Evolutionary conservation across 257 asterid genomes (phyloP), one percentile per base, ranked within the genome.

Genomic region (Nemophila menziesii): DNA sequence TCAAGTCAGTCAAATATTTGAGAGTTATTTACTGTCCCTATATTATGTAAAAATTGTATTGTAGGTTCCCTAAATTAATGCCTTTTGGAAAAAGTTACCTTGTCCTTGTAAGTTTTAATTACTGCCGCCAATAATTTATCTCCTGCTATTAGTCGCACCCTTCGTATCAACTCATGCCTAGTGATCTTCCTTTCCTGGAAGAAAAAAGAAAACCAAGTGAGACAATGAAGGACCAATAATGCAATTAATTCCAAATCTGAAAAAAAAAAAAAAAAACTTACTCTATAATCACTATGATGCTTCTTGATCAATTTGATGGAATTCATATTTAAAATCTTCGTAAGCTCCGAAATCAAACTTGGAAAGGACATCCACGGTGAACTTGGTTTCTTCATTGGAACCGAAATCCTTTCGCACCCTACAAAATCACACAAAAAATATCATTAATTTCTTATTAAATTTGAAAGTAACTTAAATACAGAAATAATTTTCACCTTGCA

Each of bases 351-450:
- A 20, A 69, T 56, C 13, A 69, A 34, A 23, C 39, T 9, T 6
- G 65, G 22, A 46, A 69, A 52, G 6, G 71, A 51, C 55, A 69
- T 51, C 68, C 65, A 69, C 3, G 71, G 68, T 3, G 75, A 69
- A 34, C 5, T 59, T 3, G 75, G 71, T 51, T 14, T 55, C 51
- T 29, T 40, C 7, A 8, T 1, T 14, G 39, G 39, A 24, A 33
- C 16, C 0, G 43, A 23, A 22, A 38, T 22, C 14, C 11, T 43
- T 14, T 29, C 23, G 22, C 17, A 10, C n/a, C 20, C 52, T 47
- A 23, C 42, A 41, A 17, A 12, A 14, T 12, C 44, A 37, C 7
- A 3, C 38, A 50, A 45, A 21, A 52, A 41, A 11, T 4, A 5
- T n/a, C n/a, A n/a, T n/a, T n/a, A n/a, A n/a, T n/a, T n/a, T n/a